These are phyloP conservation scores for Trichoderma koningii DNA, from an alignment of 2,329 filamentous ascomycete genomes.

Conservation along the genomic window DNA sequence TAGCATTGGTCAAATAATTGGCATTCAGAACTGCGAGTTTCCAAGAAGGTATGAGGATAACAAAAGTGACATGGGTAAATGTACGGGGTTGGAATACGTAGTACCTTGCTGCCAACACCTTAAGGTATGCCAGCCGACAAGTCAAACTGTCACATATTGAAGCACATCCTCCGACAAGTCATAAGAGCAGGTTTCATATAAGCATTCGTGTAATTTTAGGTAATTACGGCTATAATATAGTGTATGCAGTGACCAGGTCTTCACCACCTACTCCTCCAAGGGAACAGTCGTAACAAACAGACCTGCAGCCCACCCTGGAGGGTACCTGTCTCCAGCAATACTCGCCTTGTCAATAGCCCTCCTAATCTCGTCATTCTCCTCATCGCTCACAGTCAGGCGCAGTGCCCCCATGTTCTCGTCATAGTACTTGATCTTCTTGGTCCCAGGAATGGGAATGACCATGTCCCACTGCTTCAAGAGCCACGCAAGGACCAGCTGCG, in stretches of 20 bases:
- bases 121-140: too few species aligned
- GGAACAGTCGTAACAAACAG: slow-evolving; percentile 11
- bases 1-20: too few species aligned
- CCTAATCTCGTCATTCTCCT: slow-evolving; percentile 10
- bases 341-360: slow-evolving; percentile 4
- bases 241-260: too few species aligned
- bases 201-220: not conserved
- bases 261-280: not conserved
- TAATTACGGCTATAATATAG: not conserved
- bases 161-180: too few species aligned
- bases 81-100: too few species aligned
- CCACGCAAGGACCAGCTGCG: slow-evolving; percentile 66
- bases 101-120: too few species aligned
- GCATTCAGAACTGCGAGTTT: too few species aligned
- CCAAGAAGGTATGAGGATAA: too few species aligned
- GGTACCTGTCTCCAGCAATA: slow-evolving; percentile 11
- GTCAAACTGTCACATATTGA: too few species aligned
- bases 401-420: slow-evolving; percentile 15
- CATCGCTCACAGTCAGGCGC: not conserved
- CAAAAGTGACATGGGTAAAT: too few species aligned
- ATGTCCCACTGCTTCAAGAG: slow-evolving; percentile 61
- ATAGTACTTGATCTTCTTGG: slow-evolving; percentile 48
- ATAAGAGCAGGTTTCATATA: too few species aligned
- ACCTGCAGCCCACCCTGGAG: slow-evolving; percentile 2
- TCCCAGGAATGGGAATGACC: slow-evolving; percentile 60